phyloP scores from a whole-genome alignment of 1,284 basidiomycete species.

The Ceratorhiza oryzae-sativae region DNA sequence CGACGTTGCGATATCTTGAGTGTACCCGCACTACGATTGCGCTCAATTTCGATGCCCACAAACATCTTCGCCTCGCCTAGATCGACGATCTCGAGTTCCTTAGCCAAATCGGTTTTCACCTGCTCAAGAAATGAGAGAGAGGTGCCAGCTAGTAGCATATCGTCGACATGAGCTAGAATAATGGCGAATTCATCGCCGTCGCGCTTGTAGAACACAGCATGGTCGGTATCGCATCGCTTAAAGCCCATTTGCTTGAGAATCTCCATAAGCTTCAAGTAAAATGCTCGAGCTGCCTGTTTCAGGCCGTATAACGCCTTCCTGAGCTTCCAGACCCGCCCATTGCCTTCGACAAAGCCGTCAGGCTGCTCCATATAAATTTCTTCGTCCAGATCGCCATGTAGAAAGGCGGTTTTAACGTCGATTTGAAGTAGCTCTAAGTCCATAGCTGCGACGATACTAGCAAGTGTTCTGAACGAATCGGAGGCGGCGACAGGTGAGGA shows the following conservation, averaged over 20 bases:
- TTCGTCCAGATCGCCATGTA: constrained; percentile 47
- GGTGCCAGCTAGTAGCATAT: constrained; percentile 11
- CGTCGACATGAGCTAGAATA: constrained; percentile 29
- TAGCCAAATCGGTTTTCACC: constrained; percentile 1
- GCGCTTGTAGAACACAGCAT: constrained; percentile 23
- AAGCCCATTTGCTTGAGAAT: too few species aligned
- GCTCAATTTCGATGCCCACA: constrained; percentile 42
- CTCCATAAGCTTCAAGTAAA: constrained; percentile 28
- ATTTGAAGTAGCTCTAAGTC: constrained; percentile 43
- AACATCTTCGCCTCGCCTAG: constrained; percentile 43
- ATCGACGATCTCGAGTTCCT: constrained; percentile 44
- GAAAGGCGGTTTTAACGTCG: constrained; percentile 50
- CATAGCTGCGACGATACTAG: constrained; percentile 12
- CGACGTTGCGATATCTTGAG: constrained; percentile 40
- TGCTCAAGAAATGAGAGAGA: constrained; percentile 3
- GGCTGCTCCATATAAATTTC: constrained; percentile 50
- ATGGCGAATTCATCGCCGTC: constrained; percentile 8
- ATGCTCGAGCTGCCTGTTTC: constrained; percentile 42
- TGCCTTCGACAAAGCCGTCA: constrained; percentile 42
- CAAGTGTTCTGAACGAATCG: constrained; percentile 38
- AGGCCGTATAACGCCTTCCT: constrained; percentile 47
- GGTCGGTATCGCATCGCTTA: constrained; percentile 25
- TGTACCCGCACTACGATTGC: constrained; percentile 15
- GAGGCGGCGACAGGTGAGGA: constrained; percentile 42
- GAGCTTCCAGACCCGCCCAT: constrained; percentile 11